Evolutionary conservation across 2,329 filamentous ascomycete species (phyloP).

Genomic region (Calonectria pseudoturangicola): DNA sequence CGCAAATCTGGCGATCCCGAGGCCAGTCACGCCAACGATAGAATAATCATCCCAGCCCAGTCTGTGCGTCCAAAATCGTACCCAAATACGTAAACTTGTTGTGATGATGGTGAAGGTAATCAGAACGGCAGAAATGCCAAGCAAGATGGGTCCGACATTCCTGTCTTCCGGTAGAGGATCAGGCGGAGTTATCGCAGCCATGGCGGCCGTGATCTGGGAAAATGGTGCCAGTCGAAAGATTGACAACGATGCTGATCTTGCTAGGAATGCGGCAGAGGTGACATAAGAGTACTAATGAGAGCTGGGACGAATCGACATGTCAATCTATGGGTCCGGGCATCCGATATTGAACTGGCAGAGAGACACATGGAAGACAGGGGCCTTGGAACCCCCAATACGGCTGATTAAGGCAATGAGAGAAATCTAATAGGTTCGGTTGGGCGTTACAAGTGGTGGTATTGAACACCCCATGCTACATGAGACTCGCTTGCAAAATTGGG

Average conservation of each 20-base stretch:
- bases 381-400: not conserved
- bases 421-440: not conserved
- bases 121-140: slow-evolving; percentile 58
- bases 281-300: not conserved
- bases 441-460: not conserved
- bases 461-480: not conserved
- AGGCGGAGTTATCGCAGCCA: slow-evolving; percentile 44
- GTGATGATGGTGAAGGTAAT: slow-evolving; percentile 58
- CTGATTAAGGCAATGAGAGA: not conserved
- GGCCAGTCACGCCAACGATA: slow-evolving; percentile 55
- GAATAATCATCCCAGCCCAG: slow-evolving; percentile 63
- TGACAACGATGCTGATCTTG: not conserved
- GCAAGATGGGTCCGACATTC: slow-evolving; percentile 58
- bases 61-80: slow-evolving; percentile 54
- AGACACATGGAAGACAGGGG: not conserved
- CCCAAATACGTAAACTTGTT: slow-evolving; percentile 57
- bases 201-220: slow-evolving; percentile 21
- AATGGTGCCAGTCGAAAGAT: not conserved
- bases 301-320: too few relatives aligned
- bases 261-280: not conserved
- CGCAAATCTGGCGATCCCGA: slow-evolving; percentile 57
- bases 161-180: slow-evolving; percentile 60
- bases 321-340: not conserved
- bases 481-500: slow-evolving; percentile 22
- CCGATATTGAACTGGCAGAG: not conserved